These are phyloP conservation scores for Tricholoma terreum DNA, from an alignment of 768 basidiomycete genomes.

Conservation along the genomic window DNA sequence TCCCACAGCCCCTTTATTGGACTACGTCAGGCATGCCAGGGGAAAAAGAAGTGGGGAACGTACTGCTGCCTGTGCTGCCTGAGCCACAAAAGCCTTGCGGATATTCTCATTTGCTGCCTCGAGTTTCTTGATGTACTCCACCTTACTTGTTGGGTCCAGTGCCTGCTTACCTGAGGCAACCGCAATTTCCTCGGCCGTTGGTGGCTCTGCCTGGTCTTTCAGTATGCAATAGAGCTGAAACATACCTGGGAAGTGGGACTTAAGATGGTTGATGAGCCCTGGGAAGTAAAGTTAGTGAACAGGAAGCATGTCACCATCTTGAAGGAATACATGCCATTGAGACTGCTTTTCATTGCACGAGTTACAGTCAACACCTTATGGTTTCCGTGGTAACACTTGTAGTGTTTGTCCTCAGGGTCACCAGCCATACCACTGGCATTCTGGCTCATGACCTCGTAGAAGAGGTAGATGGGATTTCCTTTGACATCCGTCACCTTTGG, in stretches of 20 bases:
- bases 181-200: neutral
- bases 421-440: too few relatives aligned
- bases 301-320: neutral
- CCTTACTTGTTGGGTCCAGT: neutral
- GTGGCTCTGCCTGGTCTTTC: neutral
- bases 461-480: too few relatives aligned
- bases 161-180: neutral
- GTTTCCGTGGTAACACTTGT: constrained; percentile 16
- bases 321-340: constrained; percentile 5
- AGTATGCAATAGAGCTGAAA: neutral
- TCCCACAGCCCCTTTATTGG: neutral
- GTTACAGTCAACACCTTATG: constrained; percentile 15
- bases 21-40: neutral
- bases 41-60: neutral
- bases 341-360: constrained; percentile 7
- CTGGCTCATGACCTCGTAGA: too few relatives aligned
- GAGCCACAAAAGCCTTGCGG: neutral
- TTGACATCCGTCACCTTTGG: too few relatives aligned
- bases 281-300: neutral
- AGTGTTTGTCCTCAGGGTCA: constrained; percentile 21
- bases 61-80: neutral
- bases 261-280: neutral
- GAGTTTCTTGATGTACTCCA: neutral
- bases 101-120: neutral
- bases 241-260: neutral